These are phyloP conservation scores for Ramularia endophylla DNA, from an alignment of 2,329 filamentous ascomycete species.

Conservation along the genomic window DNA sequence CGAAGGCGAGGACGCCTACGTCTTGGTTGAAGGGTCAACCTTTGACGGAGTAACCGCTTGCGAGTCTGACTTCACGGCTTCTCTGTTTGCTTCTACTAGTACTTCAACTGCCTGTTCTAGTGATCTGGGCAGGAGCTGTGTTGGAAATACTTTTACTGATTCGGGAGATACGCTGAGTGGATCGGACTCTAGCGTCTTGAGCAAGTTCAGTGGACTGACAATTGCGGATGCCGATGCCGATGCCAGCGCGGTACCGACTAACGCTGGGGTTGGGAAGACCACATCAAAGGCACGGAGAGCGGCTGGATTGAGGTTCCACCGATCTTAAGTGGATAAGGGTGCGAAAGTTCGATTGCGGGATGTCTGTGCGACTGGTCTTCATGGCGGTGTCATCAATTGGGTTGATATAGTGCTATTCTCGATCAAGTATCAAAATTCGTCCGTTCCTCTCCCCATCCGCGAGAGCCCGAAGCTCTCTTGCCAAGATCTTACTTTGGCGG, in stretches of 20 bases:
- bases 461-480: too few species aligned
- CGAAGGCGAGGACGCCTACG: slow-evolving; percentile 17
- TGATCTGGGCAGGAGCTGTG: slow-evolving; percentile 10
- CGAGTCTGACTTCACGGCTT: slow-evolving; percentile 5
- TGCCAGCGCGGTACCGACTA: slow-evolving; percentile 13
- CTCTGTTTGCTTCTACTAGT: slow-evolving; percentile 10
- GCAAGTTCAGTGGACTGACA: slow-evolving; percentile 11
- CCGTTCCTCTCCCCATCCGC: too few species aligned
- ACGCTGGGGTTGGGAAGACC: slow-evolving; percentile 12
- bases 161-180: slow-evolving; percentile 9
- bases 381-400: too few species aligned
- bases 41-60: slow-evolving; percentile 14
- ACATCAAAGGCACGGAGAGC: not conserved
- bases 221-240: slow-evolving; percentile 12
- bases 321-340: too few species aligned
- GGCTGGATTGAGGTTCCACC: too few species aligned
- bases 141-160: slow-evolving; percentile 4
- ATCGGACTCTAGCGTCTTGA: slow-evolving; percentile 9
- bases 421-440: too few species aligned
- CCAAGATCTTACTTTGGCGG: too few species aligned
- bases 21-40: slow-evolving; percentile 21
- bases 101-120: slow-evolving; percentile 5
- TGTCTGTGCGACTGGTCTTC: too few species aligned
- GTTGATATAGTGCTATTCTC: too few species aligned
- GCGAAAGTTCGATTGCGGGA: too few species aligned